Evolutionary conservation across 805 yeast genomes (phyloP), one percentile per base, ranked within the genome.

Genomic region (Blastobotrys muscicola): DNA sequence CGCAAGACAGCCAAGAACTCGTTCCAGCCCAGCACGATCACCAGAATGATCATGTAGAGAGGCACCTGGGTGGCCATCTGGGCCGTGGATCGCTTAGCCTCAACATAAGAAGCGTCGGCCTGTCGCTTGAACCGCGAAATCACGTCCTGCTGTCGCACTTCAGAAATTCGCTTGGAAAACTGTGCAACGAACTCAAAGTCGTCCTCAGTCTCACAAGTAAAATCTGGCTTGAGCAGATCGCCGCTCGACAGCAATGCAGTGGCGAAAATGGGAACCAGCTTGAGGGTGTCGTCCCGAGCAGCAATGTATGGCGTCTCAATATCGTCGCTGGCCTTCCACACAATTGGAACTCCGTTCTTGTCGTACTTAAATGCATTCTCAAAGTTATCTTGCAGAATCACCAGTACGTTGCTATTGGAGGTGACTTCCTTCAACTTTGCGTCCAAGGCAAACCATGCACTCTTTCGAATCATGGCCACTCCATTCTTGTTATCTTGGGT

Each of bases 11-110:
- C 82, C 82, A 87, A 75, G 52, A 92, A 81, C 68, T 92, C 97
- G 61, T 89, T 89, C 96, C 96, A 92, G 8, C 98, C 98, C 15
- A 92, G 68, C 2, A 84, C 78, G 2, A 82, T 61, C 16, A 92
- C 66, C 10, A 90, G 57, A 8, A 77, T 65, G 64, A 85, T 87
- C 45, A 92, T 76, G 68, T 82, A 92, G 50, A 78, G 68, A 3
- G 98, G 98, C 45, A 92, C 82, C 46, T 81, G 79, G 0, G 95
- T 77, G 9, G 78, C 74, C 39, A 82, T 80, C 49, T 80, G 82
- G 38, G 87, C 73, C 42, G 85, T 78, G 2, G 95, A 83, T 51
- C 97, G 76, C 61, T 85, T 89, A 13, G 97, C 87, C 56, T 89
- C 97, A 39, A 90, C 69, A 48, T 78, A 89, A 37, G 80, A 71